These are phyloP conservation scores for Galeopsis tetrahit DNA, from an alignment of 257 asterid genomes.

Conservation along the genomic window DNA sequence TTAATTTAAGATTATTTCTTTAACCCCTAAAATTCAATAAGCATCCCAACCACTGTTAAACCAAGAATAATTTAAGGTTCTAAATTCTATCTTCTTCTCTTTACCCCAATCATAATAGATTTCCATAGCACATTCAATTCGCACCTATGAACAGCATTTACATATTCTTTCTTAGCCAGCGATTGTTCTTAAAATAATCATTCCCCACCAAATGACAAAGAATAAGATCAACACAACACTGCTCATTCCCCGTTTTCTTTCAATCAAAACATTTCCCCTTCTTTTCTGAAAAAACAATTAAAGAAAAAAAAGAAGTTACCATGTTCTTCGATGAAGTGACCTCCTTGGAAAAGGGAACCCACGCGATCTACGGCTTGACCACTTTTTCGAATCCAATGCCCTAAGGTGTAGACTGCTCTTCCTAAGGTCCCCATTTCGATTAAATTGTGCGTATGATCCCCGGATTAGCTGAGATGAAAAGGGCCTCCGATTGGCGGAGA, in stretches of 20 bases:
- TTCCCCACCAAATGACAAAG: slow-evolving; percentile 6
- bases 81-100: background rate
- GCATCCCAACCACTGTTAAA: slow-evolving; percentile 18
- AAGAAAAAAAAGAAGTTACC: slow-evolving; percentile 37
- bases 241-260: slow-evolving; percentile 21
- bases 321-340: slow-evolving; percentile 62
- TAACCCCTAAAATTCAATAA: slow-evolving; percentile 5
- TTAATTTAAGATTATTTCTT: background rate
- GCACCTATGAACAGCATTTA: background rate
- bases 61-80: slow-evolving; percentile 3
- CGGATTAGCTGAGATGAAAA: background rate
- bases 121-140: background rate
- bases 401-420: slow-evolving; percentile 69
- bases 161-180: background rate
- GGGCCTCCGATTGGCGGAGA: slow-evolving; percentile 18
- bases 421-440: slow-evolving; percentile 74
- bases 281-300: slow-evolving; percentile 4
- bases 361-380: slow-evolving; percentile 89
- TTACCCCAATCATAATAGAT: background rate
- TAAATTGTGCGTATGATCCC: background rate
- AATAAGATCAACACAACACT: slow-evolving; percentile 20
- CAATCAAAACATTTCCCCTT: slow-evolving; percentile 12
- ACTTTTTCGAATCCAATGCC: slow-evolving; percentile 66
- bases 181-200: background rate
- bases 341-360: slow-evolving; percentile 73